Evolutionary conservation across 768 basidiomycete genomes (phyloP).

Genomic region (Glaciozyma martinii): DNA sequence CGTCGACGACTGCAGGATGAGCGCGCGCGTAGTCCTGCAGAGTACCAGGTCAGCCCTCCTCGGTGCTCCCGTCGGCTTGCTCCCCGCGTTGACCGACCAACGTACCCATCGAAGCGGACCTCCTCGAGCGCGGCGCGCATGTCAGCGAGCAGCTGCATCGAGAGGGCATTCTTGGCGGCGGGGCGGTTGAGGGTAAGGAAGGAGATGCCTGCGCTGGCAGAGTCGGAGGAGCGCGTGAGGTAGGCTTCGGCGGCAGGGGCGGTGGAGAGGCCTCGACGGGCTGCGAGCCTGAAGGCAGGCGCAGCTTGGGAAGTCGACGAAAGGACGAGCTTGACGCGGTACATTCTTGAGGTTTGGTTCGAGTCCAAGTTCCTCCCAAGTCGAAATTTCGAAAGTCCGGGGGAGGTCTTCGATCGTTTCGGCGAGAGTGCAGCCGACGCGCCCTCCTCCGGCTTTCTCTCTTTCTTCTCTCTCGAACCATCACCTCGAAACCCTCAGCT

Average conservation of each 20-base stretch:
- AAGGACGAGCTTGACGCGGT: no score
- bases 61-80: no score
- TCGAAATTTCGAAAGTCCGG: no score
- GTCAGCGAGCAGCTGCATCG: conserved; percentile 57
- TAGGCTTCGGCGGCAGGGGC: background rate
- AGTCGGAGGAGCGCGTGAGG: background rate
- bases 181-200: conserved; percentile 73
- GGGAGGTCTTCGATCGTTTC: no score
- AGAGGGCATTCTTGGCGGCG: conserved; percentile 79
- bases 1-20: conserved; percentile 73
- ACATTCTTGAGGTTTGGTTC: no score
- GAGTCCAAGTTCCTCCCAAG: no score
- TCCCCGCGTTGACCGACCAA: background rate
- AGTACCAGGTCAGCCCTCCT: conserved; percentile 24
- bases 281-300: no score
- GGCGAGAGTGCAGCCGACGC: no score
- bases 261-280: background rate
- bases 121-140: conserved; percentile 15
- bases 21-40: conserved; percentile 54
- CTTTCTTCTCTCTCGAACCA: no score
- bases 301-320: no score
- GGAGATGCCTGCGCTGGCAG: conserved; percentile 48
- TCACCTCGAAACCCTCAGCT: background rate
- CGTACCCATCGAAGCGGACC: conserved; percentile 6
- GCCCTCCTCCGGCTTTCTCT: no score